These are phyloP conservation scores for Logfia minima DNA, from an alignment of 129 eudicot species.

Conservation along the genomic window DNA sequence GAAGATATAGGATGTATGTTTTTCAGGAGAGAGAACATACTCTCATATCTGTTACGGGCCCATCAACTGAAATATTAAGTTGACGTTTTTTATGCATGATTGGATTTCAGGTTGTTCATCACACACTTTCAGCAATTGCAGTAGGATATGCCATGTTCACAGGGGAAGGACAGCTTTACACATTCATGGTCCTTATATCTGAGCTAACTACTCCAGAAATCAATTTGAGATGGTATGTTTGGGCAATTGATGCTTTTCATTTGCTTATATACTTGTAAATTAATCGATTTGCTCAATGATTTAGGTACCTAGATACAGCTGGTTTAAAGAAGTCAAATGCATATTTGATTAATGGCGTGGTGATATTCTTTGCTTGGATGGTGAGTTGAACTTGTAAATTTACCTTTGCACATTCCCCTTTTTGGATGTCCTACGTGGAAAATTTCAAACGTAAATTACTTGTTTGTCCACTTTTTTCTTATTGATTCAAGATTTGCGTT, in stretches of 20 bases:
- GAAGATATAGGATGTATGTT: neutral
- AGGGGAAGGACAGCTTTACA: conserved; percentile 83
- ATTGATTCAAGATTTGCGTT: neutral
- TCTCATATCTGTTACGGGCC: neutral
- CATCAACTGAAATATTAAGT: neutral
- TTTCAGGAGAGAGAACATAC: neutral
- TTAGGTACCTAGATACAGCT: conserved; percentile 88
- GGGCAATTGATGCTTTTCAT: conserved; percentile 1
- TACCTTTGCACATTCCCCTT: neutral
- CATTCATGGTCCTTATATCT: conserved; percentile 79
- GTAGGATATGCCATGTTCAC: conserved; percentile 77
- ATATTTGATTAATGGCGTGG: conserved; percentile 70
- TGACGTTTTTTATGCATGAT: neutral
- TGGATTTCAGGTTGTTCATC: conserved; percentile 77
- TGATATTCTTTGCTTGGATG: conserved; percentile 76
- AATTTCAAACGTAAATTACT: neutral
- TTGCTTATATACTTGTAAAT: neutral
- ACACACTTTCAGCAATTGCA: conserved; percentile 68
- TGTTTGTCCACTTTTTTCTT: neutral
- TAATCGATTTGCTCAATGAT: conserved; percentile 13
- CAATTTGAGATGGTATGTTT: conserved; percentile 81
- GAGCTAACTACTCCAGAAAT: conserved; percentile 88
- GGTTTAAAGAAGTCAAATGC: conserved; percentile 72
- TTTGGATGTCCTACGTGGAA: neutral
- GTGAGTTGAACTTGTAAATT: conserved; percentile 43